These are phyloP conservation scores for Apostasia shenzhenica DNA, from an alignment of 106 monocot species.

Conservation along the genomic window DNA sequence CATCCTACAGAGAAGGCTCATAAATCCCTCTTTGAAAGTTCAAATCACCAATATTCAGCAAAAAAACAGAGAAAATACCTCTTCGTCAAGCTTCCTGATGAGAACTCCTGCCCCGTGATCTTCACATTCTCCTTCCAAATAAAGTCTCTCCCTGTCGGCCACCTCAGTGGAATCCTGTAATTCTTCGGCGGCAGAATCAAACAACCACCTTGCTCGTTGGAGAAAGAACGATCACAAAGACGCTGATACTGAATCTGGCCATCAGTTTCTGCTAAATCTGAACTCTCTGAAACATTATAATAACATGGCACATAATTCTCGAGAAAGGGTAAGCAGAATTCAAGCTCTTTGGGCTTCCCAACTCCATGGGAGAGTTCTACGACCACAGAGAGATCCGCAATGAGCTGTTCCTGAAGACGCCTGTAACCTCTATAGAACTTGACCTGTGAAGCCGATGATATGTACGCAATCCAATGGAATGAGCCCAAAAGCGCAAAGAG, in stretches of 20 bases:
- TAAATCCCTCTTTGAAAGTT: neutral
- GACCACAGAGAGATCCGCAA: conserved; percentile 51
- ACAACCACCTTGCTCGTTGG: conserved; percentile 18
- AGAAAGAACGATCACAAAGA: conserved; percentile 19
- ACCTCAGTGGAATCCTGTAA: conserved; percentile 74
- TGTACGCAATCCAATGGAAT: conserved; percentile 65
- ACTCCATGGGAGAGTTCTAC: conserved; percentile 52
- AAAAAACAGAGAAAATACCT: conserved; percentile 26
- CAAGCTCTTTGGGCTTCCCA: conserved; percentile 45
- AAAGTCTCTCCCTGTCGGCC: conserved; percentile 87
- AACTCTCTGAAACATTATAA: conserved; percentile 45
- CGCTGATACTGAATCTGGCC: conserved; percentile 32
- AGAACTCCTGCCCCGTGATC: conserved; percentile 85
- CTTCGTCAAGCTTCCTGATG: conserved; percentile 85
- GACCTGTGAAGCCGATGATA: conserved; percentile 28
- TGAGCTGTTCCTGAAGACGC: conserved; percentile 63
- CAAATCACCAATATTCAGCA: neutral
- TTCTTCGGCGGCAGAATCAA: conserved; percentile 54
- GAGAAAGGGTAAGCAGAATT: conserved; percentile 51
- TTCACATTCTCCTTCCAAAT: conserved; percentile 97
- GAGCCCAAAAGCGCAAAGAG: conserved; percentile 46
- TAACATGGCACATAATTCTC: conserved; percentile 89
- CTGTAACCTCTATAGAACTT: conserved; percentile 42
- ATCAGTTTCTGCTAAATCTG: conserved; percentile 17
- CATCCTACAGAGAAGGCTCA: conserved; percentile 47